Evolutionary conservation across 305 asterid genomes (phyloP).

Genomic region (Nicotiana rustica): DNA sequence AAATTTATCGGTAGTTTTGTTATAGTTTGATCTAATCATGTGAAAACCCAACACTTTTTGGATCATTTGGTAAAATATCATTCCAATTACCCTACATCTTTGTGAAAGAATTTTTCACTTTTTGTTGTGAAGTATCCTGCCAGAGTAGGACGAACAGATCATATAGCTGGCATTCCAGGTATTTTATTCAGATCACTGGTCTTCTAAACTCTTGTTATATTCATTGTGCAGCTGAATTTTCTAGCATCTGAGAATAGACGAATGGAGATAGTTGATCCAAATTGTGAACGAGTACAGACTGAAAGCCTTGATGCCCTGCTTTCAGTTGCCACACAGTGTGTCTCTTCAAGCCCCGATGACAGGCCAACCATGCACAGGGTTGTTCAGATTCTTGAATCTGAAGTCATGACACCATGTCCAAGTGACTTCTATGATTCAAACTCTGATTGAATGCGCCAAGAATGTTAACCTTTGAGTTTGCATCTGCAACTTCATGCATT

Average conservation of each 20-base stretch:
- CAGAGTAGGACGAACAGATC: background rate
- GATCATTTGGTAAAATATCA: background rate
- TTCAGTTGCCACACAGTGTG: conserved; percentile 84
- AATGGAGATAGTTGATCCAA: conserved; percentile 76
- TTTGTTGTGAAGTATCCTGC: background rate
- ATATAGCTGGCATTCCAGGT: background rate
- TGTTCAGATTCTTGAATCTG: conserved; percentile 89
- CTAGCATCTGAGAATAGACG: conserved; percentile 73
- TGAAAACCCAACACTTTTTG: background rate
- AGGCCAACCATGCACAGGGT: conserved; percentile 96
- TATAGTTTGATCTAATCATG: background rate
- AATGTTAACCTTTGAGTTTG: background rate
- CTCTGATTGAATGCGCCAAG: conserved; percentile 65
- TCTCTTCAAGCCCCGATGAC: conserved; percentile 82
- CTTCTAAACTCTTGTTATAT: background rate
- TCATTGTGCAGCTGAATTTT: conserved; percentile 68
- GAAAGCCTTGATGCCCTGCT: conserved; percentile 82
- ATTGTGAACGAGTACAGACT: conserved; percentile 74
- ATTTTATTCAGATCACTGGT: background rate
- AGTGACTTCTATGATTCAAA: conserved; percentile 91
- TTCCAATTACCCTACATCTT: background rate
- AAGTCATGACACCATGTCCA: conserved; percentile 92
- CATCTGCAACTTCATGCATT: conserved; percentile 48
- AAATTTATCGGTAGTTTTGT: background rate
- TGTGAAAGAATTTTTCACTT: background rate